Evolutionary conservation across 2,329 filamentous ascomycete genomes (phyloP), one percentile per base, ranked within the genome.

Genomic region (Samsoniella hepiali): DNA sequence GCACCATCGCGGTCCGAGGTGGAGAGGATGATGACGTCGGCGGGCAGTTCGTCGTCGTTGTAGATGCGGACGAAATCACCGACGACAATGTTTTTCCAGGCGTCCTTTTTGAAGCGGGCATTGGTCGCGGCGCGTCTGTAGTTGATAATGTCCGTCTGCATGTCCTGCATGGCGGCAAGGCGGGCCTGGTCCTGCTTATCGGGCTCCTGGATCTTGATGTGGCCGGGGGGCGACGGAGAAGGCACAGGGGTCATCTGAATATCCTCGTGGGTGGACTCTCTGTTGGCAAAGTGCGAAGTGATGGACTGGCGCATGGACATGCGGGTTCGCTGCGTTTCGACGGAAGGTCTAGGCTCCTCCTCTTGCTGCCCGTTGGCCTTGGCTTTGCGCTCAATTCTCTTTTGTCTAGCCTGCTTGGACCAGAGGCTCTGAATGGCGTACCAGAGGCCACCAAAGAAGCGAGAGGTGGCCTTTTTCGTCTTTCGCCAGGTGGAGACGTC

Each of bases 211-310:
- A 79, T 72, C 40, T 75, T 72, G 22, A 73, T 67, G 42, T 74
- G 72, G 22, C 66, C 61, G 69, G 78, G 72, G 1, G 88, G 88
- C 1, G 87, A 80, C 5, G 92, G 93, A 2, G 93, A 97, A 2
- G 90, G 88, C 22, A 99, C 93, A 0, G 94, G 93, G 0, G 93
- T 98, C 93, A 99, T 96, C 72, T 94, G 93, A 61, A 99, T 96
- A 32, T 90, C 91, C 64, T 91, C 87, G 44, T 80, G 79, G 65
- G 81, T 83, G 0, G 84, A 86, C 3, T 79, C 75, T 51, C 81
- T 82, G 29, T 82, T 81, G 2, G 74, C 78, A 63, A 94, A 68
- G 74, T 80, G 69, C 82, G 84, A 67, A 80, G 79, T 68, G 32
- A 79, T 65, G 17, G 77, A 78, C 31, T 77, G 72, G 22, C 76